Percentiles rank a stretch among this genome's conserved stretches.
Conservation (phyloP, 805 yeast genomes). For the Saturnispora mendoncae region DNA sequence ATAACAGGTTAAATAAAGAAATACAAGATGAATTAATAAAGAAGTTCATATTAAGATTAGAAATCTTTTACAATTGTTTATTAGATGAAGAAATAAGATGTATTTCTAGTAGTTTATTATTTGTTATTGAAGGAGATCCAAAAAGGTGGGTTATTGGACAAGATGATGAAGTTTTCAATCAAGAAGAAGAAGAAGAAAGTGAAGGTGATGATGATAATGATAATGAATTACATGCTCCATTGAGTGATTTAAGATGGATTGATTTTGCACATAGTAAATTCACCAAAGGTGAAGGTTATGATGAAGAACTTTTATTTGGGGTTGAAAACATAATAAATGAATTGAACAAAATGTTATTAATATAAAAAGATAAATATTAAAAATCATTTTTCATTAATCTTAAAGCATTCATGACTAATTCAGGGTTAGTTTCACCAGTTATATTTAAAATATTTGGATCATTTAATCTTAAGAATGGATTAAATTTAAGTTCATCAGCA, state of each 20-base stretch:
- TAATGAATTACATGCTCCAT: conserved; percentile 25
- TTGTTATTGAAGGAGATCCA: conserved; percentile 64
- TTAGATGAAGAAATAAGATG: conserved; percentile 54
- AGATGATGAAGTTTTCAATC: conserved; percentile 32
- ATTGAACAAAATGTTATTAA: conserved; percentile 25
- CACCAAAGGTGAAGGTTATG: conserved; percentile 57
- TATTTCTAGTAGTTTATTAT: conserved; percentile 62
- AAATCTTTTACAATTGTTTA: conserved; percentile 56
- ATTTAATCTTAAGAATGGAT: conserved; percentile 79
- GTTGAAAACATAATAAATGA: conserved; percentile 46
- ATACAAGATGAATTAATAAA: conserved; percentile 33
- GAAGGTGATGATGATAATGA: conserved; percentile 24
- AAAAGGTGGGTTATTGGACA: conserved; percentile 37
- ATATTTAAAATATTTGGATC: conserved; percentile 56
- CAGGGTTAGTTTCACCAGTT: conserved; percentile 42
- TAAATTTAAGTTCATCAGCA: conserved; percentile 68
- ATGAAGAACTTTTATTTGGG: conserved; percentile 63
- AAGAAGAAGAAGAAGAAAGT: conserved; percentile 31
- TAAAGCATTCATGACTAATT: conserved; percentile 60
- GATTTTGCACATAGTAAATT: conserved; percentile 86
- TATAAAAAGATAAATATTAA: conserved; percentile 17
- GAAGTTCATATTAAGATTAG: conserved; percentile 50
- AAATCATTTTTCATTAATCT: conserved; percentile 68
- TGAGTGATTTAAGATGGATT: conserved; percentile 59
- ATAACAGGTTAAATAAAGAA: conserved; percentile 25